phyloP scores from a whole-genome alignment of 306 rosid genomes.

The Notholithocarpus densiflorus region DNA sequence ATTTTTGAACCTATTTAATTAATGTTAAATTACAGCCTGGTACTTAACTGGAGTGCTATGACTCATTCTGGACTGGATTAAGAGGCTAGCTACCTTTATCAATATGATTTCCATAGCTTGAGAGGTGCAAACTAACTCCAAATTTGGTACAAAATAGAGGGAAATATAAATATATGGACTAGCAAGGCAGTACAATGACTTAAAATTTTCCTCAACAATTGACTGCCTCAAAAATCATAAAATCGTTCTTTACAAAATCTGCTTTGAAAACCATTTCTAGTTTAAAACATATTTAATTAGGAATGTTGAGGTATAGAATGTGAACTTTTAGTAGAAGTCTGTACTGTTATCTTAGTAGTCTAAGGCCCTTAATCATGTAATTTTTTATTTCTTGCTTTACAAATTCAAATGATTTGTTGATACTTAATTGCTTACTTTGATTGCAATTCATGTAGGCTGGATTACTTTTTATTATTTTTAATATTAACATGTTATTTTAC shows the following conservation, averaged over 20 bases:
- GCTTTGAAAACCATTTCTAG: background rate
- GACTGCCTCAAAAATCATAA: background rate
- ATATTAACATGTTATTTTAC: too few species aligned
- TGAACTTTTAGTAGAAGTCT: background rate
- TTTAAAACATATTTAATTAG: background rate
- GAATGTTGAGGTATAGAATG: background rate
- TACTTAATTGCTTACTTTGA: too few species aligned
- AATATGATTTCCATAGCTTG: background rate
- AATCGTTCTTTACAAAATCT: background rate
- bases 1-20: background rate
- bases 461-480: too few species aligned
- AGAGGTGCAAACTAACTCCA: background rate
- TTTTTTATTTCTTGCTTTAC: too few species aligned
- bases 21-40: background rate
- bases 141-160: background rate
- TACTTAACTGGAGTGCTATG: background rate
- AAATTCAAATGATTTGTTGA: too few species aligned
- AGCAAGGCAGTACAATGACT: background rate
- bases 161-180: background rate
- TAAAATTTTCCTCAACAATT: background rate
- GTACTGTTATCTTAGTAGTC: background rate
- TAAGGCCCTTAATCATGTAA: too few species aligned
- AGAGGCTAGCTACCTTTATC: background rate
- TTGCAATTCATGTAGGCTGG: too few species aligned
- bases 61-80: background rate